A percentile compares a stretch with the other conserved stretches of the same genome.
Conservation (phyloP, 1,284 basidiomycete species). For the Cutaneotrichosporon cavernicola region DNA sequence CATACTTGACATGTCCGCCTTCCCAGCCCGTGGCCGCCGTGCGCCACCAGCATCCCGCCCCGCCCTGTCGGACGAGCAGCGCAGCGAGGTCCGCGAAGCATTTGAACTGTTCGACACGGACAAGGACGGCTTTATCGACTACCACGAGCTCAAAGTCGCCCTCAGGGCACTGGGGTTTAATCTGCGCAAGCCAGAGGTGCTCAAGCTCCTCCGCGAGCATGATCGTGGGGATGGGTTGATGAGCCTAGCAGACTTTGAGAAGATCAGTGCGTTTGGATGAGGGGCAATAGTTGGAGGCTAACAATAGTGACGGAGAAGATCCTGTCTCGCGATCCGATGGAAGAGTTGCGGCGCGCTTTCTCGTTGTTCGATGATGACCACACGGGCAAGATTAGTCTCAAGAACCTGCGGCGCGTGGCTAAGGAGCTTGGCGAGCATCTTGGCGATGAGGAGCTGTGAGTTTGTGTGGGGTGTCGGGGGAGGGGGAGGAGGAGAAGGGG, state of each 20-base stretch:
- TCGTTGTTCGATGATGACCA: constrained; percentile 95
- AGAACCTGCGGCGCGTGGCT: constrained; percentile 88
- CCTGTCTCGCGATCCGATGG: constrained; percentile 88
- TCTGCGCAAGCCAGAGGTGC: constrained; percentile 94
- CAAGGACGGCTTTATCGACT: constrained; percentile 95
- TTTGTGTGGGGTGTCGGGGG: constrained; percentile 26
- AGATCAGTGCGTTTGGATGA: constrained; percentile 75
- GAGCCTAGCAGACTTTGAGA: constrained; percentile 91
- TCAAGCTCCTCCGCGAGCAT: constrained; percentile 89
- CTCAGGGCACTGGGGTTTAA: constrained; percentile 98
- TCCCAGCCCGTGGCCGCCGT: constrained; percentile 17
- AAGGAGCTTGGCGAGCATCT: constrained; percentile 95
- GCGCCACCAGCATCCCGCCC: constrained; percentile 54
- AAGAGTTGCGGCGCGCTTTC: constrained; percentile 93
- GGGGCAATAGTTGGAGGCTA: background rate
- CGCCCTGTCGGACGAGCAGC: constrained; percentile 89
- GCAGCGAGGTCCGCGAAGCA: constrained; percentile 96
- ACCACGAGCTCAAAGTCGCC: constrained; percentile 98
- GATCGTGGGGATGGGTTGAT: constrained; percentile 91
- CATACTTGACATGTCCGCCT: constrained; percentile 23
- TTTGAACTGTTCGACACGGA: constrained; percentile 99
- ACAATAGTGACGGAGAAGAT: constrained; percentile 87
- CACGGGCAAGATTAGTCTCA: constrained; percentile 88
- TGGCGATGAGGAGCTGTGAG: constrained; percentile 95
- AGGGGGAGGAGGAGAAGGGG: background rate